These are phyloP conservation scores for Neofusicoccum cordaticola DNA, from an alignment of 2,329 filamentous ascomycete genomes.

Conservation along the genomic window DNA sequence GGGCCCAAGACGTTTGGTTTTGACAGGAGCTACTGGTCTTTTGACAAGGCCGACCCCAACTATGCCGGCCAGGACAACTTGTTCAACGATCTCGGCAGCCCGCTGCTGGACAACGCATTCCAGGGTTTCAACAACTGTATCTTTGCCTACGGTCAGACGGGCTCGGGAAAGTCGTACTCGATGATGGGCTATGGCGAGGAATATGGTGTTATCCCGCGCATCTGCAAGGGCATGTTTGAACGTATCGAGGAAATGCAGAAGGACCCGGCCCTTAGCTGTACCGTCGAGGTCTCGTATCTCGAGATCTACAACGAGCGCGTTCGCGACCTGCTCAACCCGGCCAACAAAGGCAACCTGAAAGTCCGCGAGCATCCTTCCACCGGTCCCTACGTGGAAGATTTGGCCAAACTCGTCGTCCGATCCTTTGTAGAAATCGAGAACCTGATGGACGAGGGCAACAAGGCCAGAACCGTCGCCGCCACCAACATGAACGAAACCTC, in stretches of 20 bases:
- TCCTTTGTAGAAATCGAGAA: conserved; percentile 95
- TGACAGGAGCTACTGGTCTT: conserved; percentile 98
- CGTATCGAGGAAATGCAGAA: conserved; percentile 70
- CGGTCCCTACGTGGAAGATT: conserved; percentile 95
- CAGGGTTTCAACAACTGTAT: conserved; percentile 99
- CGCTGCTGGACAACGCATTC: conserved; percentile 95
- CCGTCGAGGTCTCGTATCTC: conserved; percentile 95
- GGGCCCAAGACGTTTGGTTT: conserved; percentile 88
- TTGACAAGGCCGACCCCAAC: conserved; percentile 73
- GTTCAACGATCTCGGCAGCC: conserved; percentile 82
- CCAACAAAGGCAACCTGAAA: conserved; percentile 93
- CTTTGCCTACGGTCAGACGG: conserved; percentile 97
- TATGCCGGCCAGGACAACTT: conserved; percentile 90
- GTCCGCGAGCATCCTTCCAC: conserved; percentile 97
- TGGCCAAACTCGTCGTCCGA: conserved; percentile 90
- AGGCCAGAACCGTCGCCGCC: conserved; percentile 93
- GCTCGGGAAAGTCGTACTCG: conserved; percentile 97
- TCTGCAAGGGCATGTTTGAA: conserved; percentile 97
- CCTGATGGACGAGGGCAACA: conserved; percentile 99
- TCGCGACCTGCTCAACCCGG: conserved; percentile 88
- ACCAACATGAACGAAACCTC: conserved; percentile 99
- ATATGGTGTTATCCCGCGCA: conserved; percentile 90
- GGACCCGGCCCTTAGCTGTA: conserved; percentile 78
- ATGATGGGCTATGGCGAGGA: conserved; percentile 99
- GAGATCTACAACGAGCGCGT: conserved; percentile 99